These are phyloP conservation scores for Fraxinus xanthoxyloides DNA, from an alignment of 305 asterid genomes.

Conservation along the genomic window DNA sequence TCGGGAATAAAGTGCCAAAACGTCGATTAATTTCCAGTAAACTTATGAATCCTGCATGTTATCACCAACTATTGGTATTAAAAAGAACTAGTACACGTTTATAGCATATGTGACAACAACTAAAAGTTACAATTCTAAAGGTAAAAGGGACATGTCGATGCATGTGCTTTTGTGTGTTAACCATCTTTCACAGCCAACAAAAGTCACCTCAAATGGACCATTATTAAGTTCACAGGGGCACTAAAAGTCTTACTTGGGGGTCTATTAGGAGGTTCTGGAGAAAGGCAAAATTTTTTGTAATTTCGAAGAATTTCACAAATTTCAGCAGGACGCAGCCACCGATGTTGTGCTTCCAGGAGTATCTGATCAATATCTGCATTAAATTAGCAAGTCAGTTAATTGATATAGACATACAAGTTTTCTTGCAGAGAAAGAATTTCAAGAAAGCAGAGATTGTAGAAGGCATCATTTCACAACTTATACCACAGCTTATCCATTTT, in stretches of 20 bases:
- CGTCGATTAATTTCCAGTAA: neutral
- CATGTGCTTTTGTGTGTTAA: neutral
- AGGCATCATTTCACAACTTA: neutral
- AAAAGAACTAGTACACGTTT: neutral
- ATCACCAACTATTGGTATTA: neutral
- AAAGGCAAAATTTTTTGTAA: constrained; percentile 67
- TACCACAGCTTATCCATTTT: constrained; percentile 4
- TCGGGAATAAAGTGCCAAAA: neutral
- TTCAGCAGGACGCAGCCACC: constrained; percentile 99
- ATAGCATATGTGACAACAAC: neutral
- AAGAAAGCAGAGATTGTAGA: neutral
- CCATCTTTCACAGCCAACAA: constrained; percentile 7
- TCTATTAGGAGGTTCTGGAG: constrained; percentile 82
- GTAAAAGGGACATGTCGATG: neutral
- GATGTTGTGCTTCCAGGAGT: constrained; percentile 78
- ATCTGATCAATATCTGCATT: constrained; percentile 88
- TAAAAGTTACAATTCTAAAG: neutral
- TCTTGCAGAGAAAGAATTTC: neutral
- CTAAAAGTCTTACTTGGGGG: constrained; percentile 68
- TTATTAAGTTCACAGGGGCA: constrained; percentile 5
- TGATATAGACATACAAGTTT: neutral
- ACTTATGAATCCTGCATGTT: neutral
- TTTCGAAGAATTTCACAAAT: constrained; percentile 87
- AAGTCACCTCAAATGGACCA: neutral
- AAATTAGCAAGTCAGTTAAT: constrained; percentile 25